Evolutionary conservation across 352 stramenopile species (phyloP), one percentile per base, ranked within the genome.

Genomic region (Phytophthora pluvialis): DNA sequence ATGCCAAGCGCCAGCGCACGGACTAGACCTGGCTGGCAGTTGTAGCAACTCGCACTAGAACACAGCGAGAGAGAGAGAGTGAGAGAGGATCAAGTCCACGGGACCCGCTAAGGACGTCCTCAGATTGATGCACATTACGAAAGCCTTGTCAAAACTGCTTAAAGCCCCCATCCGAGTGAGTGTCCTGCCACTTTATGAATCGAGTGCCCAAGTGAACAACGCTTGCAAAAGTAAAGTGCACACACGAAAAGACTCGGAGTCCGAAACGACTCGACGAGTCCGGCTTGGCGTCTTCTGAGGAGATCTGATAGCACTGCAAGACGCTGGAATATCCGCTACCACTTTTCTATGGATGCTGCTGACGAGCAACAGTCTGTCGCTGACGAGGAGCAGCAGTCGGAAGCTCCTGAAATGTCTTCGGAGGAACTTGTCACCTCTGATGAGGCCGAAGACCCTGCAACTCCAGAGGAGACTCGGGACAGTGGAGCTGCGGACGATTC

Each of bases 1-100:
- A 72, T 39, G 61, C 53, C 18, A 78, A 78, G 43, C 66, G 70
- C n/a, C 70, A 75, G 49, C 66, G 70, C 54, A 73, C 49, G 21
- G 54, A 12, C 10, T 70, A 58, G 43, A 59, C 5, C 3, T 35
- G 36, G 33, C 2, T 21, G 21, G 21, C 39, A 52, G 11, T 65
- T 58, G 53, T 36, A 63, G 42, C 29, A 48, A 31, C 42, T 57
- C 33, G 21, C 43, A 49, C 16, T 69, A 64, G 60, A 60, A 36
- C 33, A 59, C 26, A 57, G 51, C n/a, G 26, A 58, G 26, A 42
- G n/a, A 35, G 31, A 51, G n/a, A 32, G 21, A 43, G 7, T 2
- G 21, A 28, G 32, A 48, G 31, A 49, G 31, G 55, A 48, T 26
- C 16, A 45, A 45, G 40, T 60, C 52, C 33, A 50, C 26, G n/a